Evolutionary conservation across 768 basidiomycete genomes (phyloP), one percentile per base, ranked within the genome.

Genomic region (Serendipita sp.): DNA sequence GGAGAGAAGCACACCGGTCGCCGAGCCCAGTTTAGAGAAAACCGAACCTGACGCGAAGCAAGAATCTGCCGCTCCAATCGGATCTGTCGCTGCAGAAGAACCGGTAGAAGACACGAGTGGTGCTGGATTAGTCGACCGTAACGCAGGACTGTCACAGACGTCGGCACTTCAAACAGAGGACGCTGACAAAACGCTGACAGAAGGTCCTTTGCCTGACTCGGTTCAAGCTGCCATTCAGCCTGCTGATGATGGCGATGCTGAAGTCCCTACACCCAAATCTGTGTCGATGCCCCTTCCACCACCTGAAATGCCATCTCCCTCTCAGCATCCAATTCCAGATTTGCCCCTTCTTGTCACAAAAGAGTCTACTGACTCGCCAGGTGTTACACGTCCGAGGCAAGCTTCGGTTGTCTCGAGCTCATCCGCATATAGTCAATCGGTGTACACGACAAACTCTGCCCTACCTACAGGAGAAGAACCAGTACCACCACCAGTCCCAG

Each of bases 251-350:
- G 41, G 32, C 34, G 37, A 38, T 11, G 56, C 65, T 11, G 44
- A 51, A 7, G 44, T 56, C 4, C 32, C 65, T 0, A 45, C 65
- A 45, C 54, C 65, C 5, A 67, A 64, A 45, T 47, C 65, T 11
- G 38, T 51, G 15, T 30, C 64, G 2, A 60, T 62, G 15, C 44
- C 65, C 3, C 47, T 38, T 16, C 44, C 63, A 37, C 37, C 30
- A 16, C 63, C 11, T 30, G 51, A 63, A 18, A 45, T 48, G 24
- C 16, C 62, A n/a, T 45, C 62, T 4, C 8, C 56, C 2, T 30
- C 24, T 15, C 35, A 24, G 13, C 63, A 51, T 32, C n/a, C 65
- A 13, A 30, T 38, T 1, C 37, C 56, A 0, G 10, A 10, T 30
- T 30, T 60, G 28, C 56, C 56, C 18, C 5, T 60, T 4, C 35